These are phyloP conservation scores for Wickerhamomyces ciferrii DNA, from an alignment of 805 yeast genomes.

Conservation along the genomic window DNA sequence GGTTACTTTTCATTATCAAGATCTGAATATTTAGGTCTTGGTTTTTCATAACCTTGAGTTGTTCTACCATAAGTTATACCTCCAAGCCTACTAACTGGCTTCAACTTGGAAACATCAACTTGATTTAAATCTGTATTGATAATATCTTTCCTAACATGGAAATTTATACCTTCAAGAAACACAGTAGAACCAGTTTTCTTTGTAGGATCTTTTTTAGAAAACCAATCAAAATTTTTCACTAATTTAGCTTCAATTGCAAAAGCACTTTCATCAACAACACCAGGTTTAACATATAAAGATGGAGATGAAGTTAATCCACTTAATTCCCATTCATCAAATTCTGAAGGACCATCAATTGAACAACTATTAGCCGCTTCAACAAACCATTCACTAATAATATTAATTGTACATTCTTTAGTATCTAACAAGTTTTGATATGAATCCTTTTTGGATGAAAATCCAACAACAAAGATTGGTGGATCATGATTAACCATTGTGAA, in stretches of 20 bases:
- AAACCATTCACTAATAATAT: conserved; percentile 55
- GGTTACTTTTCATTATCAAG: background rate
- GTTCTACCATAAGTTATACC: conserved; percentile 41
- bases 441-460: conserved; percentile 38
- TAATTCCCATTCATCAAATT: conserved; percentile 47
- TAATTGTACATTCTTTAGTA: conserved; percentile 46
- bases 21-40: background rate
- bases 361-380: conserved; percentile 55
- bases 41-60: conserved; percentile 28
- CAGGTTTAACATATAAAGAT: conserved; percentile 41
- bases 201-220: conserved; percentile 31
- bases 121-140: conserved; percentile 30
- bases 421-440: conserved; percentile 40
- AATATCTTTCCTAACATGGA: conserved; percentile 52
- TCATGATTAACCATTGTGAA: conserved; percentile 41
- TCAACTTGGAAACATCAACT: conserved; percentile 40
- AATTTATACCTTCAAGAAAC: conserved; percentile 48
- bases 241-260: conserved; percentile 51
- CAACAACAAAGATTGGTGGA: conserved; percentile 50
- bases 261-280: conserved; percentile 54
- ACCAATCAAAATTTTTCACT: conserved; percentile 35
- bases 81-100: conserved; percentile 49
- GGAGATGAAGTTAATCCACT: conserved; percentile 43
- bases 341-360: conserved; percentile 38
- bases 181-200: conserved; percentile 30